Base-by-base conservation (phyloP, 495 filamentous ascomycete species). In the Xylaria scruposa region DNA sequence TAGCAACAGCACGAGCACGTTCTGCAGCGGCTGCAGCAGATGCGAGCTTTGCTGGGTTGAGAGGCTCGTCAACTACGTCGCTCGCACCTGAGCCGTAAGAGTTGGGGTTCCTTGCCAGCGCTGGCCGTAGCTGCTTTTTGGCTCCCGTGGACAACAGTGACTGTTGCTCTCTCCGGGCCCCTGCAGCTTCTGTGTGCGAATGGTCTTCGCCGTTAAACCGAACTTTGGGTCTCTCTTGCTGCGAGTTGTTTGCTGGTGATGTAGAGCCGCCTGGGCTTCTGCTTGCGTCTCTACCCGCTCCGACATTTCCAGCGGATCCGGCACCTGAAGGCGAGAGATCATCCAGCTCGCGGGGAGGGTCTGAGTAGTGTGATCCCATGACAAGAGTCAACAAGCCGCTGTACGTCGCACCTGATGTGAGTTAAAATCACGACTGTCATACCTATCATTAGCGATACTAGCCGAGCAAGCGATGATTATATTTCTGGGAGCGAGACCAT, bases 301-400 rank as follows among this genome's bases (percentile, higher is more conserved):
- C 36, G 49, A 24, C 17, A 54, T 44, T 51, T 29, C 49, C 33
- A 1, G 17, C 29, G 15, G 33, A 9, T 33, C 24, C 21, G 42
- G 24, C 49, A 29, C 12, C 46, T 4, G 5, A 12, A 5, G 65
- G 47, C 33, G 33, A 54, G 31, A 67, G 65, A n/a, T 54, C 65
- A 15, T 67, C 65, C 9, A 67, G 65, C 49, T 67, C 65, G 49
- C 49, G 65, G 65, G 65, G 65, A 40, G 65, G 47, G 17, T 67
- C 47, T 42, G 49, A 15, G n/a, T 6, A 7, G 33, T 17, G 47
- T 42, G 49, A 33, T 17, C 56, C 65, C 65, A 67, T 67, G 49
- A n/a, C 12, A 17, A 15, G 33, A 54, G 29, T 29, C 5, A 4
- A 10, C 19, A 12, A 38, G 31, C 24, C 31, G 31, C 15, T 31